Conservation (phyloP, 106 monocot genomes). For the Phalaenopsis aphrodite region DNA sequence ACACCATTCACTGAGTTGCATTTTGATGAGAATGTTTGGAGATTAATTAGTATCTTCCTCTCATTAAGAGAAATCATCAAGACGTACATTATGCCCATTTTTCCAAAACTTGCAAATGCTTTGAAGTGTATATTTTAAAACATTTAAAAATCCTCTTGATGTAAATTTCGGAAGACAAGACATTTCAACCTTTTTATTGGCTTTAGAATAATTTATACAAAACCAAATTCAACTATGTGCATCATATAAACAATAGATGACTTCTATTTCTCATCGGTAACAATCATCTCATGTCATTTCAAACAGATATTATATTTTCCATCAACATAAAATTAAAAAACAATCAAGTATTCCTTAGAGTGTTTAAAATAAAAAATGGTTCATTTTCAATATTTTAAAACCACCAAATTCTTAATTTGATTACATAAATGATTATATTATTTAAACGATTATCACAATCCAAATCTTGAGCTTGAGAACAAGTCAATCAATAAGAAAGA, state of each 20-base stretch:
- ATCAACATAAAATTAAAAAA: background rate
- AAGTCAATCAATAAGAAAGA: background rate
- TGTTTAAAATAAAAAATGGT: background rate
- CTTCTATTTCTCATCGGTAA: no score
- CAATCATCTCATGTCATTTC: no score
- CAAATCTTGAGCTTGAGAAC: background rate
- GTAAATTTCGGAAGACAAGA: no score
- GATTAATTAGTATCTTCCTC: background rate
- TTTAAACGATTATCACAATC: background rate
- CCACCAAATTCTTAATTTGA: background rate
- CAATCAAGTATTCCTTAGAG: background rate
- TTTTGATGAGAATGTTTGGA: background rate
- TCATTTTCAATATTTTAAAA: background rate
- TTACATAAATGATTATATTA: background rate
- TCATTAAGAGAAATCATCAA: background rate
- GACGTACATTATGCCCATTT: no score
- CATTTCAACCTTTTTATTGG: background rate
- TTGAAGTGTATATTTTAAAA: background rate
- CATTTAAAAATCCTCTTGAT: background rate
- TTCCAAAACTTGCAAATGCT: background rate
- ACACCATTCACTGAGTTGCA: background rate
- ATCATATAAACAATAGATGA: background rate
- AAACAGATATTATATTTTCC: background rate
- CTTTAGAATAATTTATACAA: background rate
- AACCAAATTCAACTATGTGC: background rate